These are phyloP conservation scores for Aspergillus nomiae DNA, from an alignment of 2,329 filamentous ascomycete species.

Conservation along the genomic window DNA sequence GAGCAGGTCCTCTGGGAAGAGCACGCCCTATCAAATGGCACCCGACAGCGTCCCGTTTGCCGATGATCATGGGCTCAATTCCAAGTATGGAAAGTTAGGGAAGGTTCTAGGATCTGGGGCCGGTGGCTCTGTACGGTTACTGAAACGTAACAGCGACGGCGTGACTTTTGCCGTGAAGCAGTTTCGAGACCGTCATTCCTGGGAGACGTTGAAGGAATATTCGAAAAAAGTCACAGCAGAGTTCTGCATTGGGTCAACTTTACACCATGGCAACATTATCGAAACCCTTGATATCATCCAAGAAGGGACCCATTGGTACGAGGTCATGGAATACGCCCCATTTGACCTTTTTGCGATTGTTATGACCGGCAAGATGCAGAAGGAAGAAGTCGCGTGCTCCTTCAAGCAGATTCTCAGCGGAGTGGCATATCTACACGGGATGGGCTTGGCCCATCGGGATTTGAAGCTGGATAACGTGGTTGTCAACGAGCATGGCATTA, in stretches of 20 bases:
- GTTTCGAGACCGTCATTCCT: constrained; percentile 86
- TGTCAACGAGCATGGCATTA: constrained; percentile 92
- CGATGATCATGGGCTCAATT: constrained; percentile 86
- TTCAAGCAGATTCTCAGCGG: constrained; percentile 95
- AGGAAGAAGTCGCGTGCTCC: constrained; percentile 85
- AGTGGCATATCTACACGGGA: constrained; percentile 90
- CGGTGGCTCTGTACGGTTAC: constrained; percentile 87
- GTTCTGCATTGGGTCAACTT: constrained; percentile 94
- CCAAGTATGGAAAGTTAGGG: constrained; percentile 94
- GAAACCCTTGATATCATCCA: constrained; percentile 96
- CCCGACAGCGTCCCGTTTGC: constrained; percentile 73
- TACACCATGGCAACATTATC: constrained; percentile 98
- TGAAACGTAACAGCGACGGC: constrained; percentile 90
- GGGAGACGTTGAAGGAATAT: constrained; percentile 93
- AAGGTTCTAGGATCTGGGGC: constrained; percentile 92
- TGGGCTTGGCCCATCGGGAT: constrained; percentile 93
- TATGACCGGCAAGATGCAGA: constrained; percentile 97
- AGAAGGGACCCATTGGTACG: constrained; percentile 92
- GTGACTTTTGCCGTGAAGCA: constrained; percentile 98
- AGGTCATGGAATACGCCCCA: constrained; percentile 98
- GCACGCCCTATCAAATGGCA: constrained; percentile 55
- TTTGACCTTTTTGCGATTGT: constrained; percentile 96
- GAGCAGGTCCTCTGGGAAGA: constrained; percentile 55
- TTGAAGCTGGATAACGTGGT: constrained; percentile 98
- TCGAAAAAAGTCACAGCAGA: constrained; percentile 98